Percentiles rank a stretch among this genome's conserved stretches.
Evolutionary conservation across 2,329 filamentous ascomycete species (phyloP).

Genomic region (Monosporascus ibericus): DNA sequence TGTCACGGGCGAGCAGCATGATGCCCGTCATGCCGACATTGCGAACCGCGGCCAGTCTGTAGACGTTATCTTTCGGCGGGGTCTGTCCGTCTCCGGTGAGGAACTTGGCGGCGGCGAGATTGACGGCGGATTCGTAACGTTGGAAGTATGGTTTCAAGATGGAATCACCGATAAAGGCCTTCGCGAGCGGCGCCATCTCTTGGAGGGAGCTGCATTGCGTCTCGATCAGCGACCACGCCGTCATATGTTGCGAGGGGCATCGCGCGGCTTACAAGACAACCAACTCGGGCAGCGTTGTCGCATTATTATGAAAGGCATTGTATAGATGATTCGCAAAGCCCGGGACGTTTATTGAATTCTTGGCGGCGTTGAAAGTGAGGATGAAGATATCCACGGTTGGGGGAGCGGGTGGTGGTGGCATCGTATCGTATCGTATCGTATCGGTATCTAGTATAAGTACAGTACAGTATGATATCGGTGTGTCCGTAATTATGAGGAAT

Average conservation of each 20-base stretch:
- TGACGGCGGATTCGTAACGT: conserved; percentile 64
- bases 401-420: conserved; percentile 31
- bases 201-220: conserved; percentile 62
- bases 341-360: conserved; percentile 60
- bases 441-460: too few relatives aligned
- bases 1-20: conserved; percentile 71
- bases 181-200: conserved; percentile 79
- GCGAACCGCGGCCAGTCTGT: conserved; percentile 62
- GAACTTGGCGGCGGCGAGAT: conserved; percentile 53
- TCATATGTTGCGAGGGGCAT: too few relatives aligned
- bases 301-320: conserved; percentile 45
- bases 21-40: conserved; percentile 88
- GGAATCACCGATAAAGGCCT: conserved; percentile 79
- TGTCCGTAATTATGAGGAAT: too few relatives aligned
- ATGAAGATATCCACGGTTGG: conserved; percentile 65
- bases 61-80: conserved; percentile 35
- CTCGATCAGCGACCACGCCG: not conserved
- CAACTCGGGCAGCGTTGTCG: conserved; percentile 42
- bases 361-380: conserved; percentile 85
- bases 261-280: conserved; percentile 47
- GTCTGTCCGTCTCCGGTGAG: conserved; percentile 12
- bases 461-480: too few relatives aligned
- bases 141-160: conserved; percentile 72
- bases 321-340: conserved; percentile 69
- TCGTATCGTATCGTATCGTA: conserved; percentile 14